These are phyloP conservation scores for Akebia trifoliata DNA, from an alignment of 164 flowering plant genomes.

Conservation along the genomic window DNA sequence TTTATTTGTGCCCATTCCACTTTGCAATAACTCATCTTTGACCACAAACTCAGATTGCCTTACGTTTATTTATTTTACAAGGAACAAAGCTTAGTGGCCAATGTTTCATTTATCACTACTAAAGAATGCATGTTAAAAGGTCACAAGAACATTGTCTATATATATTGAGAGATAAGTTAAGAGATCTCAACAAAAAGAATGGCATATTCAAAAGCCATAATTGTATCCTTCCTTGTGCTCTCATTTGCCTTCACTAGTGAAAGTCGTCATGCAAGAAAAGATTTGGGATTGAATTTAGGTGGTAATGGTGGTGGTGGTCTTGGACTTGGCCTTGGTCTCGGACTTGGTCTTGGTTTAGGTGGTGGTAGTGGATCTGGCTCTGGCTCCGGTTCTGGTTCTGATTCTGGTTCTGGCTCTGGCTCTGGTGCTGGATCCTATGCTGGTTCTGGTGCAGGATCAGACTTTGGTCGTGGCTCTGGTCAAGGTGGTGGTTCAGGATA, in stretches of 20 bases:
- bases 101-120: not conserved
- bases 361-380: slow-evolving; percentile 19
- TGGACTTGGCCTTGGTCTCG: slow-evolving; percentile 19
- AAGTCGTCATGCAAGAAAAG: slow-evolving; percentile 34
- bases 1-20: slow-evolving; percentile 8
- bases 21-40: not conserved
- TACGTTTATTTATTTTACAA: too few species aligned
- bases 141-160: not conserved
- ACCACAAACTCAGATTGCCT: not conserved
- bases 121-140: not conserved
- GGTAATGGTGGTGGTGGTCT: slow-evolving; percentile 23
- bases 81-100: not conserved
- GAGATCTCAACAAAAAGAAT: not conserved
- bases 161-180: not conserved
- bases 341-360: slow-evolving; percentile 23
- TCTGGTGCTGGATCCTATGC: slow-evolving; percentile 10
- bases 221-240: slow-evolving; percentile 2
- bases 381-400: slow-evolving; percentile 12
- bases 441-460: slow-evolving; percentile 11
- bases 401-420: slow-evolving; percentile 7
- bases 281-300: slow-evolving; percentile 34
- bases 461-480: slow-evolving; percentile 7
- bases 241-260: slow-evolving; percentile 20
- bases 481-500: slow-evolving; percentile 14
- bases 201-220: not conserved